Evolutionary conservation across 805 yeast species (phyloP).

Genomic region (Suhomyces vadensis): DNA sequence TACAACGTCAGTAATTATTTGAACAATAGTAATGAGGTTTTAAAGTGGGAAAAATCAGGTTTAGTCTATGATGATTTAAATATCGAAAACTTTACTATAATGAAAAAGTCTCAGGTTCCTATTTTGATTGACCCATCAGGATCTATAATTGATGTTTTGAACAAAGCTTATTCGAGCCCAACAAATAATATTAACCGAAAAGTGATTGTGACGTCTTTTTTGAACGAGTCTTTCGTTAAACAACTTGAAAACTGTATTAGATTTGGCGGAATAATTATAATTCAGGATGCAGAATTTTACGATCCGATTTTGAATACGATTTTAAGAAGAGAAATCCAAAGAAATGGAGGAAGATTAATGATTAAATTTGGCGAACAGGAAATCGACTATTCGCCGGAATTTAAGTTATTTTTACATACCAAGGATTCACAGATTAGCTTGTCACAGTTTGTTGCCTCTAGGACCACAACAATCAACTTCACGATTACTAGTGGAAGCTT

Average conservation of each 20-base stretch:
- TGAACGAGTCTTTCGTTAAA: slow-evolving; percentile 63
- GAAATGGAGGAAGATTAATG: slow-evolving; percentile 68
- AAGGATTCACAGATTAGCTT: slow-evolving; percentile 51
- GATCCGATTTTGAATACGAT: slow-evolving; percentile 73
- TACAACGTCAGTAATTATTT: slow-evolving; percentile 38
- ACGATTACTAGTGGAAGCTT: slow-evolving; percentile 69
- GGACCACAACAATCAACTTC: slow-evolving; percentile 68
- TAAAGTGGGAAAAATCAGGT: slow-evolving; percentile 55
- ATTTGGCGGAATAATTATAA: slow-evolving; percentile 74
- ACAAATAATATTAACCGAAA: slow-evolving; percentile 20
- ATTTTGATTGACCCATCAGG: slow-evolving; percentile 69
- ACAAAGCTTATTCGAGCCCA: slow-evolving; percentile 20
- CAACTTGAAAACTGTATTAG: slow-evolving; percentile 77
- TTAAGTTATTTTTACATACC: slow-evolving; percentile 61
- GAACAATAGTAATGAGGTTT: slow-evolving; percentile 39
- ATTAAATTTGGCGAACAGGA: slow-evolving; percentile 61
- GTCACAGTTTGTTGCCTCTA: slow-evolving; percentile 57
- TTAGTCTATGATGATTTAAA: slow-evolving; percentile 60
- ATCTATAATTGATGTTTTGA: slow-evolving; percentile 41
- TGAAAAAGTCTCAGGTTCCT: slow-evolving; percentile 47
- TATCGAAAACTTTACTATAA: slow-evolving; percentile 62
- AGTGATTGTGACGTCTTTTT: slow-evolving; percentile 63
- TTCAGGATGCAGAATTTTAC: slow-evolving; percentile 77
- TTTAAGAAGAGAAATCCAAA: slow-evolving; percentile 57
- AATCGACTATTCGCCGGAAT: slow-evolving; percentile 66